Conservation (phyloP, 1,139 yeast genomes). For the Chernovozyma sophiae-reginae region DNA sequence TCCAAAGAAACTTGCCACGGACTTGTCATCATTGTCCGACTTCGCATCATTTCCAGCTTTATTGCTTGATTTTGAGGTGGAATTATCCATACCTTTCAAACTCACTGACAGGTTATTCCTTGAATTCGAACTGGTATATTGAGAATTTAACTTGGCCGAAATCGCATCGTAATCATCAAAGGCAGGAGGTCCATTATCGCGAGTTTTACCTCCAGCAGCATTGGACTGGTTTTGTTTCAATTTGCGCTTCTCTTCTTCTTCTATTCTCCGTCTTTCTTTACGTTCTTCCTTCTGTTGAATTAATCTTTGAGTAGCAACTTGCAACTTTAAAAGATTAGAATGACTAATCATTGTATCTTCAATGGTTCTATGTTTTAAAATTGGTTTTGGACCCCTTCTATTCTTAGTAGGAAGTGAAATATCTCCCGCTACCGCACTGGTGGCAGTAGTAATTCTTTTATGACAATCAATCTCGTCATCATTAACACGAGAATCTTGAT, state of each 20-base stretch:
- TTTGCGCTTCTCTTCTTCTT: constrained; percentile 13
- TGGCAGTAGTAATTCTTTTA: constrained; percentile 28
- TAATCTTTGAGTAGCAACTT: constrained; percentile 38
- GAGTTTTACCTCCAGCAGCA: neutral
- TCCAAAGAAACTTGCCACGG: neutral
- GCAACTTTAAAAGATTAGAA: constrained; percentile 46
- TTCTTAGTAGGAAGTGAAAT: constrained; percentile 25
- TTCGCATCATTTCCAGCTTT: neutral
- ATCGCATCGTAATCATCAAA: constrained; percentile 55
- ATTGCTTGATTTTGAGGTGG: neutral
- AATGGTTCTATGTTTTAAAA: constrained; percentile 75
- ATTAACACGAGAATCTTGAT: constrained; percentile 29
- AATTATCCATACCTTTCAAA: neutral
- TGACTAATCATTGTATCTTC: constrained; percentile 69
- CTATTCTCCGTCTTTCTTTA: constrained; percentile 19
- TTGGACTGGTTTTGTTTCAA: constrained; percentile 12
- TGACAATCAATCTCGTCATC: constrained; percentile 20
- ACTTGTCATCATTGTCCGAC: neutral
- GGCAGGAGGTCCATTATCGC: constrained; percentile 31
- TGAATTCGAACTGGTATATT: constrained; percentile 26
- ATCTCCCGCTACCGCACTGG: constrained; percentile 47
- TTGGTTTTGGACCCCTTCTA: constrained; percentile 54
- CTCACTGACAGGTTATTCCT: constrained; percentile 3
- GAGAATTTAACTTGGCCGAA: constrained; percentile 58
- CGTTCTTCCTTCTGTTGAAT: constrained; percentile 18